A percentile compares a stretch with the other conserved stretches of the same genome.
Evolutionary conservation across 768 basidiomycete species (phyloP).

Genomic region (Calocybe gangraenosa): DNA sequence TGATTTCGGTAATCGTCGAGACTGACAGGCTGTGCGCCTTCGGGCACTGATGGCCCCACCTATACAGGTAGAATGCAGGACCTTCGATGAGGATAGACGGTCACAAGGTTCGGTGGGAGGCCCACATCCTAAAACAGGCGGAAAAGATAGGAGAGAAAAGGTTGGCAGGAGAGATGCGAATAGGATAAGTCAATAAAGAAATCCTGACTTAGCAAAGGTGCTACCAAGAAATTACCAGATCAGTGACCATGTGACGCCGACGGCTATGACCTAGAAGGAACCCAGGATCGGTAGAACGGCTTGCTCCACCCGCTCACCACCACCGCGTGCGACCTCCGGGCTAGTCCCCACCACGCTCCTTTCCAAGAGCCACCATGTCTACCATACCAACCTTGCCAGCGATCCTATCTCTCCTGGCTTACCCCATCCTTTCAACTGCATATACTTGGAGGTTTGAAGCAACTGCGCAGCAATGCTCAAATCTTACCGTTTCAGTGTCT

Average conservation of each 20-base stretch:
- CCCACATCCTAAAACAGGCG: no score
- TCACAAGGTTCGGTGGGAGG: no score
- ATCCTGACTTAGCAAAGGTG: neutral
- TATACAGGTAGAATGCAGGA: no score
- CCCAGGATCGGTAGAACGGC: neutral
- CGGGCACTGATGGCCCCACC: no score
- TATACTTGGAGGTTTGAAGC: constrained; percentile 43
- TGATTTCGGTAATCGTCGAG: no score
- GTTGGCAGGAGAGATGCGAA: neutral
- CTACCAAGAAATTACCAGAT: neutral
- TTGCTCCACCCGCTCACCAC: constrained; percentile 8
- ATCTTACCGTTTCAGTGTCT: constrained; percentile 53
- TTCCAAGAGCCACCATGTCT: constrained; percentile 3
- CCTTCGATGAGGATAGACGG: no score
- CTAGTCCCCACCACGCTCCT: neutral
- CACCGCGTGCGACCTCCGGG: neutral
- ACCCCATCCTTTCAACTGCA: constrained; percentile 28
- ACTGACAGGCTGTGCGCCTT: no score
- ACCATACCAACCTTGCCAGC: constrained; percentile 12
- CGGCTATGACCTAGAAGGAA: neutral
- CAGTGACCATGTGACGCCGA: constrained; percentile 13
- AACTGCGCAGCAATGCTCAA: constrained; percentile 61
- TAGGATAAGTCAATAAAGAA: no score
- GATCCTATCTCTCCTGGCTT: constrained; percentile 21
- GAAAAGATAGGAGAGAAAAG: no score